These are phyloP conservation scores for Heritiera fomes DNA, from an alignment of 345 rosid species.

Conservation along the genomic window DNA sequence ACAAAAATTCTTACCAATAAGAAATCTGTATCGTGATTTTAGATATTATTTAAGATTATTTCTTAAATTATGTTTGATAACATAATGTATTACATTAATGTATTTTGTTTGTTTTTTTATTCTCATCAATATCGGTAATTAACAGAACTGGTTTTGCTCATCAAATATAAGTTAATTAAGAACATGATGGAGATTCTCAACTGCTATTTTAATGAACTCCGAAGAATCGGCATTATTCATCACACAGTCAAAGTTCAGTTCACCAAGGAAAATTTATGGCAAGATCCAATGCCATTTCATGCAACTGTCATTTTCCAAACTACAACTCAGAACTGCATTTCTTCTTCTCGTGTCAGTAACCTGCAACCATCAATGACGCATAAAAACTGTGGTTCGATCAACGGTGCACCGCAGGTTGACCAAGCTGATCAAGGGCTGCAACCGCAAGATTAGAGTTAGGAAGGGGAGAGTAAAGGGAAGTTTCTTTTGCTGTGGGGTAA, in stretches of 20 bases:
- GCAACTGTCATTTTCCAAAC: neutral
- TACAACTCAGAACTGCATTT: neutral
- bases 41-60: too few relatives aligned
- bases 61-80: too few relatives aligned
- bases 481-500: neutral
- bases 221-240: neutral
- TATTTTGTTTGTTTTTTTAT: too few relatives aligned
- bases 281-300: neutral
- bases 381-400: neutral
- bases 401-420: neutral
- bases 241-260: constrained; percentile 6
- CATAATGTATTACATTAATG: too few relatives aligned
- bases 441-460: neutral
- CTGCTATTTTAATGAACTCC: neutral
- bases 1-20: too few relatives aligned
- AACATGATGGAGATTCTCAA: too few relatives aligned
- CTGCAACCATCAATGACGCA: neutral
- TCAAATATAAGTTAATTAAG: neutral
- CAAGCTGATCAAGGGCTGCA: neutral
- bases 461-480: neutral
- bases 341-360: neutral
- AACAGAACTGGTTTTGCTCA: too few relatives aligned
- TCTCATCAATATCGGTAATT: too few relatives aligned
- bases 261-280: neutral
- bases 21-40: too few relatives aligned